Evolutionary conservation across 2,329 filamentous ascomycete species (phyloP), one percentile per base, ranked within the genome.

Genomic region (Xylariaceae sp.): DNA sequence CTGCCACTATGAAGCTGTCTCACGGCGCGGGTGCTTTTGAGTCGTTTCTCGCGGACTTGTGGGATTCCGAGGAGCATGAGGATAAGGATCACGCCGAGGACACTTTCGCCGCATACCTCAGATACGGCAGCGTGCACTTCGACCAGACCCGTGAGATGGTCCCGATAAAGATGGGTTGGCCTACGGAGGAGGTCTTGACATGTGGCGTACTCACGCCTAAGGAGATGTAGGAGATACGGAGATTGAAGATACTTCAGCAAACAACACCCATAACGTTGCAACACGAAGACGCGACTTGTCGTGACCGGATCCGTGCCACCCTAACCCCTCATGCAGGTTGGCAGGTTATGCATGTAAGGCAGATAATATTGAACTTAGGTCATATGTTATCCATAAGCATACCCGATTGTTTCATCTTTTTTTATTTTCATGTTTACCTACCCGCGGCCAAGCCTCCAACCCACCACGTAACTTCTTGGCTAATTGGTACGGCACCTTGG

Each of bases 1-100:
- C 67, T 1, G 60, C 64, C 7, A 70, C 65, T 19, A 66, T 70
- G 66, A 71, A 71, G 55, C 51, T 71, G 39, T 70, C 66, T 3
- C 69, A 71, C 29, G 69, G 69, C 0, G 64, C 62, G 3, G 62
- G 63, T 4, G 63, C 63, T 7, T 51, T 67, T 12, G 64, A 66
- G 4, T 65, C 64, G 6, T 67, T 64, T 45, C 60, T 70, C 29
- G 68, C 68, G 1, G 63, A 65, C 27, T 51, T 70, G 3, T 71
- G 69, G 70, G 70, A 69, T 42, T 61, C 64, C 7, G 35, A 63
- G 46, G 65, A 68, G 32, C 64, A 70, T 48, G 59, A 65, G 9
- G 58, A 64, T 3, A 66, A 65, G 56, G 70, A 72, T 51, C 64
- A 62, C 11, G 58, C 58, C 19, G 61, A 65, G 11, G 65, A 59